Evolutionary conservation across 2,329 filamentous ascomycete genomes (phyloP).

Genomic region (Colletotrichum kahawae): DNA sequence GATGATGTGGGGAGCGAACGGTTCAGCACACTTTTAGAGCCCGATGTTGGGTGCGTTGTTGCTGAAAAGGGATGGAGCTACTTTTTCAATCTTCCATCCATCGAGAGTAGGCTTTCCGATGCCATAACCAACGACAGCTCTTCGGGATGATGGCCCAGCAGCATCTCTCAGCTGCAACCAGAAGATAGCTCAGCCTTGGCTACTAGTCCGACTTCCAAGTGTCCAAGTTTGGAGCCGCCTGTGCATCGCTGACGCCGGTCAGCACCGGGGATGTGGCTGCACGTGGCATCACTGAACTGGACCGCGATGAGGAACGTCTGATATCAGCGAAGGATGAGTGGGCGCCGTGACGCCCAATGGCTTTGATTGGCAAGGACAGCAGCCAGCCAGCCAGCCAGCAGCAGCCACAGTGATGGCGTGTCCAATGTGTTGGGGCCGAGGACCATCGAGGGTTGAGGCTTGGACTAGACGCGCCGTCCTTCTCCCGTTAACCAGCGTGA

Average conservation of each 20-base stretch:
- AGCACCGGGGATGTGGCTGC: not conserved
- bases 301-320: not conserved
- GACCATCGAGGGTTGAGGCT: not conserved
- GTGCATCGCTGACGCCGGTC: conserved; percentile 1
- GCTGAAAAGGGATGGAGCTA: not conserved
- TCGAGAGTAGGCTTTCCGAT: not conserved
- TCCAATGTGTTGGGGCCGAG: not conserved
- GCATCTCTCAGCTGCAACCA: not conserved
- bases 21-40: not conserved
- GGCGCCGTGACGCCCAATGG: not conserved
- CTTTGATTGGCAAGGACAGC: not conserved
- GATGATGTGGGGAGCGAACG: conserved; percentile 16
- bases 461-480: not conserved
- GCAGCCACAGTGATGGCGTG: not conserved
- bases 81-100: not conserved
- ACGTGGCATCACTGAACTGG: not conserved
- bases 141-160: not conserved
- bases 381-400: not conserved
- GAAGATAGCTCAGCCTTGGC: not conserved
- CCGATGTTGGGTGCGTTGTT: not conserved
- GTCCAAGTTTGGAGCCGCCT: not conserved
- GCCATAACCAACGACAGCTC: not conserved
- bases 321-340: not conserved
- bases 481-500: not conserved
- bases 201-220: not conserved